These are phyloP conservation scores for Parastagonospora nodorum DNA, from an alignment of 2,329 filamentous ascomycete species.

Conservation along the genomic window DNA sequence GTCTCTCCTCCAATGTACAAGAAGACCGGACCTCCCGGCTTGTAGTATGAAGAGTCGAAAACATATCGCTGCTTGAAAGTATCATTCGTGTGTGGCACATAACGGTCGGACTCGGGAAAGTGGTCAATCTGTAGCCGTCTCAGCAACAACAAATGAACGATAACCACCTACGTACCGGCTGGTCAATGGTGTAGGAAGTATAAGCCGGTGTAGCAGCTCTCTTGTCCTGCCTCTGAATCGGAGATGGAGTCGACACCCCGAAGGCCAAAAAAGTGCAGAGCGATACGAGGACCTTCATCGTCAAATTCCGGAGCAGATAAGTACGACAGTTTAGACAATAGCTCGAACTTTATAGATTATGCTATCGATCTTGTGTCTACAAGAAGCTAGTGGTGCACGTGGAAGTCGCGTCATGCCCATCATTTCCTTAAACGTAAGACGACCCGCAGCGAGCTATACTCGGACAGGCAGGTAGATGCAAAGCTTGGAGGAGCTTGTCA, in stretches of 20 bases:
- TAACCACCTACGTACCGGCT: constrained; percentile 19
- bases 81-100: constrained; percentile 50
- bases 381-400: neutral
- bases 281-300: constrained; percentile 12
- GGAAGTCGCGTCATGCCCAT: constrained; percentile 9
- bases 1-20: constrained; percentile 57
- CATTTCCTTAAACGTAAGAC: constrained; percentile 8
- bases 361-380: neutral
- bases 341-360: neutral
- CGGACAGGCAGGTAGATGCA: constrained; percentile 15
- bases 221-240: constrained; percentile 8
- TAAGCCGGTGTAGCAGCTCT: constrained; percentile 24
- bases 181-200: constrained; percentile 29
- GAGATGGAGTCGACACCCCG: constrained; percentile 6
- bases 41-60: constrained; percentile 60
- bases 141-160: neutral
- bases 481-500: constrained; percentile 22
- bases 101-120: constrained; percentile 50
- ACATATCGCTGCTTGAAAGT: constrained; percentile 63
- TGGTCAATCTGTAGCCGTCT: constrained; percentile 49
- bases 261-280: constrained; percentile 9
- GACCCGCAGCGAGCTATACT: constrained; percentile 9
- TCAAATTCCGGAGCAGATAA: constrained; percentile 3
- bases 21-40: constrained; percentile 58
- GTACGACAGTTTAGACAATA: neutral